phyloP scores from a whole-genome alignment of 495 filamentous ascomycete species.

The Aspergillus asperescens region DNA sequence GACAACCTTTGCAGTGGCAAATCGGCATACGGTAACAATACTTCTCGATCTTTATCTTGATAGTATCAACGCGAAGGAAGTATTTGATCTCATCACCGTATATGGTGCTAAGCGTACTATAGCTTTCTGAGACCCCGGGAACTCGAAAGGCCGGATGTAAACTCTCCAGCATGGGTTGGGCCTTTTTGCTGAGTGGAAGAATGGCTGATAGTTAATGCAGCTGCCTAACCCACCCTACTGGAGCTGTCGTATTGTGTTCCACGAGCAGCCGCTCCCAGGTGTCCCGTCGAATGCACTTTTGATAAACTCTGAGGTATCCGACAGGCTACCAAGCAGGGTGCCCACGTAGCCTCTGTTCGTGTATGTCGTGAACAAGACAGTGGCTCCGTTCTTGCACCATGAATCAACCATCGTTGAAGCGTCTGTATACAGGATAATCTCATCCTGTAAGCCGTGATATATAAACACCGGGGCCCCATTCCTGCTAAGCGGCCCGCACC shows the following conservation, averaged over 20 bases:
- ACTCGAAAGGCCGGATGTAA: not conserved
- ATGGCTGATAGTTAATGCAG: too few relatives aligned
- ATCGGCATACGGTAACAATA: not conserved
- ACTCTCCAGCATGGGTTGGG: too few relatives aligned
- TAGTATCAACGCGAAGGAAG: conserved; percentile 1
- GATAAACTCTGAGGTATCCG: not conserved
- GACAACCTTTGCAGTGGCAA: not conserved
- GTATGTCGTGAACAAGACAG: conserved; percentile 30
- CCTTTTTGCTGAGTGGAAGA: too few relatives aligned
- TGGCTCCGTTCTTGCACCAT: conserved; percentile 27
- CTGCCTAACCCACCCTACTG: too few relatives aligned
- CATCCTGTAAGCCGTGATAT: conserved; percentile 31
- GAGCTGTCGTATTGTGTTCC: too few relatives aligned
- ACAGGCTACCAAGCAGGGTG: conserved; percentile 17
- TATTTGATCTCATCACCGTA: not conserved
- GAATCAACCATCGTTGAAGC: conserved; percentile 19
- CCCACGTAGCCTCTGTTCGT: conserved; percentile 29
- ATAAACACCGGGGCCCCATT: conserved; percentile 33
- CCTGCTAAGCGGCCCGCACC: conserved; percentile 26
- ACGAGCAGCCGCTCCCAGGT: not conserved
- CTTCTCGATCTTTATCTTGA: conserved; percentile 6
- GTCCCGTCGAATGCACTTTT: not conserved
- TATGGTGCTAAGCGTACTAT: too few relatives aligned
- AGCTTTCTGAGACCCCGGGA: not conserved
- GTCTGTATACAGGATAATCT: conserved; percentile 30